These are phyloP conservation scores for Colletotrichum musicola DNA, from an alignment of 2,329 filamentous ascomycete species.

Conservation along the genomic window DNA sequence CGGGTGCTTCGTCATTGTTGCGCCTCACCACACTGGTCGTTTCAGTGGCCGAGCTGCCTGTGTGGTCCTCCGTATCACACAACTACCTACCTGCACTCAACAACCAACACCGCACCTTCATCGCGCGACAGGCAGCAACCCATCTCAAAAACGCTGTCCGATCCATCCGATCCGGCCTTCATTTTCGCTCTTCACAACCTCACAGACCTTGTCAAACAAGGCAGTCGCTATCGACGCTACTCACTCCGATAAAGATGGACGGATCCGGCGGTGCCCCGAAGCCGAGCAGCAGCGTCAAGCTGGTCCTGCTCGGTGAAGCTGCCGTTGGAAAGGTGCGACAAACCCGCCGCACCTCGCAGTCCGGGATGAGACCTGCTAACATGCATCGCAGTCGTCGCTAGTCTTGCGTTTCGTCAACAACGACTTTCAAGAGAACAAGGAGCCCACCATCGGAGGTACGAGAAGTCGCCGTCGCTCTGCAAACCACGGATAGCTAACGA, in stretches of 20 bases:
- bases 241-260: conserved; percentile 67
- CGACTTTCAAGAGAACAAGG: conserved; percentile 99
- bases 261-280: conserved; percentile 81
- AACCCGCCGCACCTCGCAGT: not conserved
- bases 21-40: conserved; percentile 41
- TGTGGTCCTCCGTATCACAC: conserved; percentile 29
- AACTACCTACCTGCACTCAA: not conserved
- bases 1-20: conserved; percentile 46
- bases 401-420: conserved; percentile 99
- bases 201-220: not conserved
- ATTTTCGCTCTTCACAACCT: not conserved
- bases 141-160: conserved; percentile 20
- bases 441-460: conserved; percentile 97
- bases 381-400: conserved; percentile 81
- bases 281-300: conserved; percentile 99
- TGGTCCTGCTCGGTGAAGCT: conserved; percentile 96
- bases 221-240: conserved; percentile 26
- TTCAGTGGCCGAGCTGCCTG: conserved; percentile 34
- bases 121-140: conserved; percentile 32
- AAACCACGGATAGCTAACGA: conserved; percentile 23
- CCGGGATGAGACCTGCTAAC: conserved; percentile 32
- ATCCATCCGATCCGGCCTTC: conserved; percentile 15
- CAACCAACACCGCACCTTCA: conserved; percentile 29
- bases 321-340: conserved; percentile 92
- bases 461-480: conserved; percentile 35